Evolutionary conservation across 257 asterid species (phyloP), one percentile per base, ranked within the genome.

Genomic region (Petunia axillaris): DNA sequence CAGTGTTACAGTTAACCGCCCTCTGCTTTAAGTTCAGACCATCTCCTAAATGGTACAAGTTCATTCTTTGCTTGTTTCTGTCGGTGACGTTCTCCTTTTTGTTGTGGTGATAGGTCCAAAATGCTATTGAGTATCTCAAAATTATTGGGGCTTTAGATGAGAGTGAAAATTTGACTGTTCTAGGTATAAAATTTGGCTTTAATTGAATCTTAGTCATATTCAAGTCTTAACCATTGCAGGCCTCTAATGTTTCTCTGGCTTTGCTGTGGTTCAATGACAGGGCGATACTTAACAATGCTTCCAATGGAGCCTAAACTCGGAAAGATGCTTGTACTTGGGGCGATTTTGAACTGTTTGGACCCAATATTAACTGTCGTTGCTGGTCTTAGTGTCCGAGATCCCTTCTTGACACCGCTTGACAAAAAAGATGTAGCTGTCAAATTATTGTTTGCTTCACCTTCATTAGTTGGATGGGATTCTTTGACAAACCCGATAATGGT

Each of bases 251-350:
- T 44, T 73, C 62, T 57, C 14, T 50, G 81, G 35, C n/a, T 66
- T 52, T 48, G 77, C 40, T 81, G 78, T 79, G 85, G 80, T 81
- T 80, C 85, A 66, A 86, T 83, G 66, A 80, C 92, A 95, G 99
- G 99, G 46, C 87, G 88, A 76, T 93, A 93, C 92, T 85, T 95
- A 87, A 89, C 97, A 70, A 87, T 89, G 96, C 98, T 95, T 80
- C 99, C 99, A 13, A 84, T 90, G 97, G 99, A 93, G 91, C 99
- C 99, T 79, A 95, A 95, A 87, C 95, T 93, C 75, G 99, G 99
- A 84, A 95, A 95, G 85, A 95, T 95, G 98, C 97, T 95, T 85
- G 81, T 95, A 83, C 91, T 91, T 82, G 99, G 99, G 83, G 93
- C 94, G 37, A 88, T 84, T 79, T 89, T 95, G 79, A 90, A 93